Percentiles rank a stretch among this genome's conserved stretches.
Conservation (phyloP, 306 rosid genomes). For the Pachyrhizus erosus region DNA sequence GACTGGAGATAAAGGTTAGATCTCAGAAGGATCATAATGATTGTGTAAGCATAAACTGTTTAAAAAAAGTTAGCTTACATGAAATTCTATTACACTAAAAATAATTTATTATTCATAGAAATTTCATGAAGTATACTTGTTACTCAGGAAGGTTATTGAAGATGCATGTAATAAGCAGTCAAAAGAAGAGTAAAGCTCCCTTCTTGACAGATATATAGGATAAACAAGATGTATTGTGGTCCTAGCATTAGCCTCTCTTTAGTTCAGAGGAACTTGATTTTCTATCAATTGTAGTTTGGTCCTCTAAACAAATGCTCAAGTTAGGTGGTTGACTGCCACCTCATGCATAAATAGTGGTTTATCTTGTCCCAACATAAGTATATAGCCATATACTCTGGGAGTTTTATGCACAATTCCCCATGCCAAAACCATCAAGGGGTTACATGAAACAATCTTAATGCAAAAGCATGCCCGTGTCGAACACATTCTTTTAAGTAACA, state of each 20-base stretch:
- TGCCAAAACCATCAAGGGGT: not conserved
- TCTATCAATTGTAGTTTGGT: not conserved
- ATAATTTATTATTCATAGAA: not conserved
- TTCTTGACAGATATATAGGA: not conserved
- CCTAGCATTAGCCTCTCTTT: not conserved
- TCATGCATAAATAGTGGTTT: slow-evolving; percentile 21
- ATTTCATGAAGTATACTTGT: not conserved
- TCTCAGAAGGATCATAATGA: not conserved
- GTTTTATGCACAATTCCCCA: not conserved
- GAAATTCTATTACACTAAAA: not conserved
- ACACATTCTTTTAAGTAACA: slow-evolving; percentile 7
- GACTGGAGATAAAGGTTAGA: slow-evolving; percentile 1
- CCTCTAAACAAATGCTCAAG: not conserved
- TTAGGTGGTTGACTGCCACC: not conserved
- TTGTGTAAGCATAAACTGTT: not conserved
- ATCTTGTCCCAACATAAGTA: slow-evolving; percentile 6
- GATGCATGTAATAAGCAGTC: not conserved
- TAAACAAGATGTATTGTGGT: not conserved
- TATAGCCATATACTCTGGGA: not conserved
- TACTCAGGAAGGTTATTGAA: not conserved
- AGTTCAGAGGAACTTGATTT: not conserved
- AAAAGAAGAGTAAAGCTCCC: not conserved
- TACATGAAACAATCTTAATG: slow-evolving; percentile 23
- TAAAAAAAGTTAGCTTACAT: not conserved
- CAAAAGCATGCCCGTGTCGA: not conserved